Conservation (phyloP, 148 eudicot species). For the Cornus kousa region DNA sequence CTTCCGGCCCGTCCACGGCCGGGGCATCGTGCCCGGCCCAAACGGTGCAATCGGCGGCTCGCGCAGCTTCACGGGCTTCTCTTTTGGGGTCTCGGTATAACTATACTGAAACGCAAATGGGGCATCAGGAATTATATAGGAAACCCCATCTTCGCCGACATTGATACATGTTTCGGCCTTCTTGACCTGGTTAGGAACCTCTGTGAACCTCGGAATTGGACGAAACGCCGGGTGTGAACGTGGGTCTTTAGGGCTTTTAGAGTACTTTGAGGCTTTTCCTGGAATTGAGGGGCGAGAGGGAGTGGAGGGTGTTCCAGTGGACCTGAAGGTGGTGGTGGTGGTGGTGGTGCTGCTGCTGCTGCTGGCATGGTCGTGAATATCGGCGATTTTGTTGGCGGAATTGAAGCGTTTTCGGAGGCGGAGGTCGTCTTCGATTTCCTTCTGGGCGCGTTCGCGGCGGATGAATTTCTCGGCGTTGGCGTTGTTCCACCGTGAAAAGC, state of each 20-base stretch:
- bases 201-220: conserved; percentile 21
- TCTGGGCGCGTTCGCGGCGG: conserved; percentile 49
- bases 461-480: conserved; percentile 68
- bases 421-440: conserved; percentile 64
- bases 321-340: conserved; percentile 30
- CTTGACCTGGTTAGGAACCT: conserved; percentile 7
- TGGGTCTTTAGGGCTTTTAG: conserved; percentile 28
- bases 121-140: conserved; percentile 66
- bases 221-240: conserved; percentile 62
- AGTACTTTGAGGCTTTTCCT: conserved; percentile 65
- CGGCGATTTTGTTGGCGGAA: conserved; percentile 51
- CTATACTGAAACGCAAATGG: conserved; percentile 90
- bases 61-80: conserved; percentile 62
- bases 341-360: background rate
- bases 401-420: conserved; percentile 68
- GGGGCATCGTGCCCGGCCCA: conserved; percentile 67
- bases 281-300: conserved; percentile 77
- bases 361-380: conserved; percentile 21
- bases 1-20: conserved; percentile 92
- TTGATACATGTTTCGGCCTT: conserved; percentile 23
- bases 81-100: conserved; percentile 89
- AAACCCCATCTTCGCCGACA: conserved; percentile 62
- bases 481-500: conserved; percentile 92
- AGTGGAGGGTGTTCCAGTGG: conserved; percentile 65
- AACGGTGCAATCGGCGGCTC: conserved; percentile 88